Base-by-base conservation (phyloP, 495 filamentous ascomycete genomes). In the Delitschia confertaspora region DNA sequence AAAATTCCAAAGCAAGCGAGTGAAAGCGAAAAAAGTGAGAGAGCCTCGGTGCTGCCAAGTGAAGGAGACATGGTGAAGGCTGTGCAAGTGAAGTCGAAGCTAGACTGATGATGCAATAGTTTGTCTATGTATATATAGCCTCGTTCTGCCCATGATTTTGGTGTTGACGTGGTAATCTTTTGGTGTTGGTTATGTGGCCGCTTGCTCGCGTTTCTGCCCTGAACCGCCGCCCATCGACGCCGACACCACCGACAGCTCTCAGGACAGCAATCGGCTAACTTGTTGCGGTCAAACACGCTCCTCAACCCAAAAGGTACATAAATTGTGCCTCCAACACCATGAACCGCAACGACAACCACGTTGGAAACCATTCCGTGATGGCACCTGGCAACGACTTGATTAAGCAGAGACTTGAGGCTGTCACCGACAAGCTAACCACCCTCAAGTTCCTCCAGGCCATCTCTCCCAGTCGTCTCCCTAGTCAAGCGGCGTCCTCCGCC, bases 1-100 rank as follows among this genome's bases (percentile, higher is more conserved):
- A 96, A 71, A 46, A 95, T 68, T 46, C 73, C 79, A 45, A 83
- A 56, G 60, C 81, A 89, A 29, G 76, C 77, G 43, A 75, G 71
- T 35, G 75, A 73, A 26, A 96, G 70, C 6, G 76, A 58, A 41
- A 82, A 58, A 34, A 96, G 79, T 58, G 71, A 75, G 61, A 80
- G 72, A 22, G 73, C 71, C 69, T 95, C 88, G 32, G 73, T 67
- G 40, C 65, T 63, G 41, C 75, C 80, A 45, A 95, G 80, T 21
- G 57, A 58, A 20, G 47, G 24, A 13, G 47, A 11, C 52, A 53
- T 55, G 4, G 8, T 36, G 26, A 22, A 6, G 10, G 14, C 17
- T 21, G 29, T 46, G 20, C 13, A 34, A 29, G n/a, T 7, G 7
- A 29, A 7, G 7, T 36, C 18, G 33, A 14, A 10, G 2, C 2